phyloP scores from a whole-genome alignment of 2,329 filamentous ascomycete genomes.

The Sporothrix phasma region DNA sequence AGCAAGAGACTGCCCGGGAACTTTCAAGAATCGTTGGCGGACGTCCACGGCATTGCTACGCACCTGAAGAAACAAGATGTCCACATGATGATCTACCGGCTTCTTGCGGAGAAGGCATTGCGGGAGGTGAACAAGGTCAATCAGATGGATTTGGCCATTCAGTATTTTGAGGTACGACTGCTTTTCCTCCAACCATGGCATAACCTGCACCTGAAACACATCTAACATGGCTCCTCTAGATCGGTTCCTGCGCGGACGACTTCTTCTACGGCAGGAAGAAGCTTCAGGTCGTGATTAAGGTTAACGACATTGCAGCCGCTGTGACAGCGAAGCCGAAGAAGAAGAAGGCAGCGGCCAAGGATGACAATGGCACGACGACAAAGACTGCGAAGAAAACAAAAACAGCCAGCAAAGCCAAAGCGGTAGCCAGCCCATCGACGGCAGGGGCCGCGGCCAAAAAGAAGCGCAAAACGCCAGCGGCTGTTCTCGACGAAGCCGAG shows the following conservation, averaged over 20 bases:
- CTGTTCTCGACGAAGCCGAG: slow-evolving; percentile 27
- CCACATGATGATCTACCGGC: slow-evolving; percentile 70
- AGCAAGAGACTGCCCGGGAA: slow-evolving; percentile 38
- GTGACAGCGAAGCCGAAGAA: neutral
- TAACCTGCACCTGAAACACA: neutral
- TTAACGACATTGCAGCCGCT: slow-evolving; percentile 20
- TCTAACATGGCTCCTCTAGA: slow-evolving; percentile 18
- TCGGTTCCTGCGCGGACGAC: slow-evolving; percentile 32
- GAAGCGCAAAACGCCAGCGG: slow-evolving; percentile 13
- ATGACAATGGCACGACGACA: neutral
- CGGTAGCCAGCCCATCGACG: slow-evolving; percentile 27
- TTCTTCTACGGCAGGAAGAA: slow-evolving; percentile 38
- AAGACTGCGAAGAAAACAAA: slow-evolving; percentile 8
- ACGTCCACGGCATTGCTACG: slow-evolving; percentile 58
- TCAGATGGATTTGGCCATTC: slow-evolving; percentile 55
- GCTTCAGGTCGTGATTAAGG: slow-evolving; percentile 34
- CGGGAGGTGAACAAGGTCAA: slow-evolving; percentile 59
- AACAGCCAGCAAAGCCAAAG: slow-evolving; percentile 11
- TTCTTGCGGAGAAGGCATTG: slow-evolving; percentile 66
- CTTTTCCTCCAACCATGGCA: neutral
- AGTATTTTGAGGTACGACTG: slow-evolving; percentile 56
- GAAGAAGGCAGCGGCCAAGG: neutral
- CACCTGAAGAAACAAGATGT: slow-evolving; percentile 64
- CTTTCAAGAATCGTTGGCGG: slow-evolving; percentile 20
- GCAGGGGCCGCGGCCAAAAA: neutral